Evolutionary conservation across 768 basidiomycete species (phyloP).

Genomic region (Rubroboletus satanas): DNA sequence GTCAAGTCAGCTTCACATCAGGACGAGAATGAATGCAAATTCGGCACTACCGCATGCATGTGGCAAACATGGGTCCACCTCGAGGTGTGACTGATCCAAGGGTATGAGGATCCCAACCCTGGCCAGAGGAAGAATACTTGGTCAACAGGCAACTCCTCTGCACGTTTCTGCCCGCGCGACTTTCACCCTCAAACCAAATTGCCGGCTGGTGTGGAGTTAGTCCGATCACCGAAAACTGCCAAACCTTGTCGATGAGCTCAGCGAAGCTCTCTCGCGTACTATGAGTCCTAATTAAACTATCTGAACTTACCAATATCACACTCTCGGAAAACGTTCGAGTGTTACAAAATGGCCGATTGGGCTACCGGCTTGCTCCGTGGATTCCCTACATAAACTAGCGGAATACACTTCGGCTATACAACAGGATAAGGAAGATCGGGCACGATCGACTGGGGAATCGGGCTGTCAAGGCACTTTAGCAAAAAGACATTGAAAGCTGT

Average conservation of each 20-base stretch:
- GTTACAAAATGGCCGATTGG: constrained; percentile 9
- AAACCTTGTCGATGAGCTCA: constrained; percentile 31
- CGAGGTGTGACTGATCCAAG: constrained; percentile 35
- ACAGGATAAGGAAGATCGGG: constrained; percentile 9
- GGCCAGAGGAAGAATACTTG: constrained; percentile 9
- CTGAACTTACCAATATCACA: constrained; percentile 18
- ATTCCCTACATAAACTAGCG: constrained; percentile 4
- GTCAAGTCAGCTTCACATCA: constrained; percentile 19
- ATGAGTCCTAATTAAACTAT: constrained; percentile 19
- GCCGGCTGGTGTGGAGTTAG: constrained; percentile 25
- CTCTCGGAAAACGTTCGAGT: constrained; percentile 5
- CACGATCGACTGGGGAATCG: constrained; percentile 13
- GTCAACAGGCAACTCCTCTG: constrained; percentile 19
- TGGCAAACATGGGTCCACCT: constrained; percentile 33
- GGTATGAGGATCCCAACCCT: constrained; percentile 29
- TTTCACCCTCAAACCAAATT: constrained; percentile 18
- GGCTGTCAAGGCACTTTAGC: constrained; percentile 21
- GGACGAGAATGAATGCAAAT: constrained; percentile 30
- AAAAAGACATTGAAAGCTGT: constrained; percentile 4
- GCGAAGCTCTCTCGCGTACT: constrained; percentile 23
- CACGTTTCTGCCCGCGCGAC: constrained; percentile 14
- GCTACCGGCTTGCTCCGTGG: constrained; percentile 5
- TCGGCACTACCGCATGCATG: constrained; percentile 27
- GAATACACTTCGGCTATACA: constrained; percentile 8
- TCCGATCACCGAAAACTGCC: constrained; percentile 22